These are phyloP conservation scores for Malus fusca DNA, from an alignment of 306 rosid genomes.

Conservation along the genomic window DNA sequence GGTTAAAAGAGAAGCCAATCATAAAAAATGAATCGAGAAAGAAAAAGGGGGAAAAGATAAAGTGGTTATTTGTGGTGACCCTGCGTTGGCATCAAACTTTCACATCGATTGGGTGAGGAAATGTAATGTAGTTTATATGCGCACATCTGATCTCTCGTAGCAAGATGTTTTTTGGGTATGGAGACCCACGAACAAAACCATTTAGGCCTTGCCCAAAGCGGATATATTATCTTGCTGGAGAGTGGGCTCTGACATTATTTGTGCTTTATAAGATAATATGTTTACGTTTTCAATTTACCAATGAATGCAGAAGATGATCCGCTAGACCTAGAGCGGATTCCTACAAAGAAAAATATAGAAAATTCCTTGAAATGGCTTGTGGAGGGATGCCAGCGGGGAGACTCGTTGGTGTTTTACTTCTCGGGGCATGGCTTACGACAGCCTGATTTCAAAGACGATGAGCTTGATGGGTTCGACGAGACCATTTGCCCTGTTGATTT, in stretches of 20 bases:
- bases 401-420: slow-evolving; percentile 74
- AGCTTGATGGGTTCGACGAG: slow-evolving; percentile 66
- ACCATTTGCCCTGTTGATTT: slow-evolving; percentile 67
- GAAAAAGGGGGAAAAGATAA: not conserved
- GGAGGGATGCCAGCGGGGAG: slow-evolving; percentile 51
- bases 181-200: no score
- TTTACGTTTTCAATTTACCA: no score
- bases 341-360: slow-evolving; percentile 65
- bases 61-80: not conserved
- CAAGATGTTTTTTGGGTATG: no score
- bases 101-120: no score
- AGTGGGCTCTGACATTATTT: no score
- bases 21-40: not conserved
- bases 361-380: slow-evolving; percentile 67
- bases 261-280: no score
- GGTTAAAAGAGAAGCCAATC: not conserved
- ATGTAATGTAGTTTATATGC: no score
- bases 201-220: no score
- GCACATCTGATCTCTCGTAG: no score
- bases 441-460: slow-evolving; percentile 54
- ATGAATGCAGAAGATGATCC: slow-evolving; percentile 35
- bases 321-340: slow-evolving; percentile 12
- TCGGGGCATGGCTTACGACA: slow-evolving; percentile 79
- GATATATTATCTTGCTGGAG: no score
- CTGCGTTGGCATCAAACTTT: no score